A percentile compares a stretch with the other conserved stretches of the same genome.
Conservation (phyloP, 2,329 filamentous ascomycete species). For the Hysterium pulicare region DNA sequence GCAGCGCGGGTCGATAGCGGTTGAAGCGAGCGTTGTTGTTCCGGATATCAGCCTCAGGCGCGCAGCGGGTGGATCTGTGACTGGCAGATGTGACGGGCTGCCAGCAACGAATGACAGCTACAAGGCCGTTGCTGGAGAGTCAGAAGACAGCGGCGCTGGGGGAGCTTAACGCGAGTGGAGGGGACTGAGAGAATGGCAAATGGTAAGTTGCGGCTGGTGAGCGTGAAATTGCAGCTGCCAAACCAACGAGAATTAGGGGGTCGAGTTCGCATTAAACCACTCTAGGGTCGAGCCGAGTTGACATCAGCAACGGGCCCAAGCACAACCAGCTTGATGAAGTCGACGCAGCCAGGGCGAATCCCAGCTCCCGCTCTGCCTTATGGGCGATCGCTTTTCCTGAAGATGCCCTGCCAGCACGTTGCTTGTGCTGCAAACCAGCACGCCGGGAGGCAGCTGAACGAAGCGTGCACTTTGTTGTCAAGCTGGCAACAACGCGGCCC, state of each 20-base stretch:
- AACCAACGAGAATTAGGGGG: too few species aligned
- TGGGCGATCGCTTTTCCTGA: constrained; percentile 1
- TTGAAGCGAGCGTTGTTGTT: constrained; percentile 2
- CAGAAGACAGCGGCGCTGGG: constrained; percentile 8
- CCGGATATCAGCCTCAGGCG: constrained; percentile 2
- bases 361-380: constrained; percentile 4
- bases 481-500: constrained; percentile 1
- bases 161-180: constrained; percentile 26
- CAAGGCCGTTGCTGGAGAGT: constrained; percentile 25
- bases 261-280: constrained; percentile 10
- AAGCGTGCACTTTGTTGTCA: background rate
- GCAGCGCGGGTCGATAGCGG: constrained; percentile 4
- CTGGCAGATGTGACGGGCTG: constrained; percentile 6
- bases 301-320: background rate
- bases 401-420: background rate
- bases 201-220: constrained; percentile 20
- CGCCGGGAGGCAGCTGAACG: background rate
- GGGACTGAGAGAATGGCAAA: constrained; percentile 12
- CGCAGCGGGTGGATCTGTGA: constrained; percentile 1
- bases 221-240: too few species aligned
- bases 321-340: too few species aligned
- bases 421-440: background rate
- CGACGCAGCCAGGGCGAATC: too few species aligned
- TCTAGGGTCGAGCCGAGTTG: background rate
- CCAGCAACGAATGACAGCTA: constrained; percentile 1